phyloP scores from a whole-genome alignment of 352 stramenopile species.

The Phytophthora sp. region DNA sequence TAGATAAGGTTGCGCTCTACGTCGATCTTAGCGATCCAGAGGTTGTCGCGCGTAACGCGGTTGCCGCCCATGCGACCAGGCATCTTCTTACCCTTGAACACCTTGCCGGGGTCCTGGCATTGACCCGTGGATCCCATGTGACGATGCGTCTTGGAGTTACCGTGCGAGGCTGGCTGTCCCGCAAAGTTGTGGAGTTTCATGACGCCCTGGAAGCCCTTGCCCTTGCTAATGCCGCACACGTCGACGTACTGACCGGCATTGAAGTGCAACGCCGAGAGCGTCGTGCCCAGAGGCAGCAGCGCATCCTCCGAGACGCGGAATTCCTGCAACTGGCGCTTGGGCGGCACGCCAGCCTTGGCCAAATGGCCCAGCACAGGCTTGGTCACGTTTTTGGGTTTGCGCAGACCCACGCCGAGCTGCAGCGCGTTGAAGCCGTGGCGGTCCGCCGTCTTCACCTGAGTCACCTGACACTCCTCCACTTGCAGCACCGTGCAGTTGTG shows the following conservation, averaged over 20 bases:
- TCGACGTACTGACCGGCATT: conserved; percentile 98
- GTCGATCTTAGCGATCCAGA: conserved; percentile 94
- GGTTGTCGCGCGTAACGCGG: conserved; percentile 96
- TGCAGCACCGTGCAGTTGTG: conserved; percentile 96
- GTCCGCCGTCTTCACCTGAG: conserved; percentile 96
- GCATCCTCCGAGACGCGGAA: conserved; percentile 94
- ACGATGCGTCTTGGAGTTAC: conserved; percentile 97
- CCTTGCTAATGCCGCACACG: conserved; percentile 93
- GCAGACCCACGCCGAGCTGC: conserved; percentile 96
- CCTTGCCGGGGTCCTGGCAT: conserved; percentile 97
- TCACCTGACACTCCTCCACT: conserved; percentile 93
- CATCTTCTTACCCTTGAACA: conserved; percentile 99
- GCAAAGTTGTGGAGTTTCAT: conserved; percentile 99
- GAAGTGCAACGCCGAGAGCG: conserved; percentile 97
- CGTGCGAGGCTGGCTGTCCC: conserved; percentile 97
- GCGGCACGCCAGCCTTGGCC: conserved; percentile 89
- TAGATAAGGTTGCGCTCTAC: conserved; percentile 93
- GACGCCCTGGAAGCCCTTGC: conserved; percentile 93
- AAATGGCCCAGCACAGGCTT: conserved; percentile 94
- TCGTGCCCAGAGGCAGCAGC: conserved; percentile 89
- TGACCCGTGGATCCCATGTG: conserved; percentile 97
- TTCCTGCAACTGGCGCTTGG: conserved; percentile 96
- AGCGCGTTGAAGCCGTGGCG: conserved; percentile 95
- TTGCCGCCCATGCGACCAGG: conserved; percentile 96
- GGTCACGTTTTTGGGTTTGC: conserved; percentile 96